Conservation (phyloP, 2,329 filamentous ascomycete species). For the Pestalotiopsis fici region DNA sequence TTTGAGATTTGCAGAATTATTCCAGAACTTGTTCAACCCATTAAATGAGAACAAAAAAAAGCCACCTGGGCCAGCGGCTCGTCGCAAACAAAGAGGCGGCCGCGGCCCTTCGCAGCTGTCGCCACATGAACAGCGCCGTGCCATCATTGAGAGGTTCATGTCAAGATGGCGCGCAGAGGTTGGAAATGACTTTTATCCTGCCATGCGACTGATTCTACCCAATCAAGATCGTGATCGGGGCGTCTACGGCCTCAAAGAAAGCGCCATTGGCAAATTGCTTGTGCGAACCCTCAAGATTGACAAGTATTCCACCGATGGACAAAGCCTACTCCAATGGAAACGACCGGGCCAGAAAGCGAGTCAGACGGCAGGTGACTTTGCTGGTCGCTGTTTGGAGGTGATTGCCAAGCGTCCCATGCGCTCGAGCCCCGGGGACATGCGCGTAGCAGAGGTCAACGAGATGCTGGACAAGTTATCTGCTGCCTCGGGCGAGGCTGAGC, state of each 20-base stretch:
- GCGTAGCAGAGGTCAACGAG: slow-evolving; percentile 86
- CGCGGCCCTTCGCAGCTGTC: slow-evolving; percentile 60
- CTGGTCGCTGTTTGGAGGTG: slow-evolving; percentile 84
- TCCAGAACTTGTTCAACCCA: slow-evolving; percentile 78
- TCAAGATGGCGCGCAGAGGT: slow-evolving; percentile 84
- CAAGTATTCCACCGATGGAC: slow-evolving; percentile 85
- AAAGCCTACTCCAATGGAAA: slow-evolving; percentile 89
- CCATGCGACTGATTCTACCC: slow-evolving; percentile 85
- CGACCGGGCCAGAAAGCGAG: slow-evolving; percentile 69
- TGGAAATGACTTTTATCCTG: slow-evolving; percentile 90
- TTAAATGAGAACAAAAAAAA: slow-evolving; percentile 78
- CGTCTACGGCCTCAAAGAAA: slow-evolving; percentile 94
- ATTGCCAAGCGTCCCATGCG: slow-evolving; percentile 81
- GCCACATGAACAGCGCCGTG: slow-evolving; percentile 75
- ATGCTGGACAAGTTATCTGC: slow-evolving; percentile 77
- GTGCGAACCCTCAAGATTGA: slow-evolving; percentile 92
- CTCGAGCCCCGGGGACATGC: slow-evolving; percentile 74
- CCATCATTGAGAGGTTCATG: slow-evolving; percentile 86
- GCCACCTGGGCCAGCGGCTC: slow-evolving; percentile 54
- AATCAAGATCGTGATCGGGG: slow-evolving; percentile 90
- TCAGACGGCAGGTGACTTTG: slow-evolving; percentile 85
- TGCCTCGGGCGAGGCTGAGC: slow-evolving; percentile 79
- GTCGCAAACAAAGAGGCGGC: slow-evolving; percentile 60
- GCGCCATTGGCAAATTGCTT: slow-evolving; percentile 84
- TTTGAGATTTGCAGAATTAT: slow-evolving; percentile 79